A percentile compares a stretch with the other conserved stretches of the same genome.
phyloP scores from a whole-genome alignment of 2,329 filamentous ascomycete genomes.

The Hypoxylon sp. region DNA sequence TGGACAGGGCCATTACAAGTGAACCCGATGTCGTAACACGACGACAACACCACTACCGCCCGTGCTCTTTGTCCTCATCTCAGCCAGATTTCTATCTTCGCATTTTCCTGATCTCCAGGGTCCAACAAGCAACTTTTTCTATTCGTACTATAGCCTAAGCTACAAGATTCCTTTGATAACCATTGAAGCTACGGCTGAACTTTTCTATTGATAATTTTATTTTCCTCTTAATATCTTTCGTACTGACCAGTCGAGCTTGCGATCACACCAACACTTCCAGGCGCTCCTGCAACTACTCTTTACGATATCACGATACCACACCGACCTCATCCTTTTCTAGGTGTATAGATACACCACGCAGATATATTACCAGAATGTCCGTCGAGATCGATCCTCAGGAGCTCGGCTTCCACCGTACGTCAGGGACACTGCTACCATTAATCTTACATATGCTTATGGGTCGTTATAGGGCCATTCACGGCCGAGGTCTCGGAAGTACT shows the following conservation, averaged over 20 bases:
- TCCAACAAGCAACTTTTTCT: conserved; percentile 26
- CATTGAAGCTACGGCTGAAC: conserved; percentile 12
- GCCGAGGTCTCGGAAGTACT: conserved; percentile 75
- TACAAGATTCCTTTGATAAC: conserved; percentile 15
- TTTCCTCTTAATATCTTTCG: conserved; percentile 11
- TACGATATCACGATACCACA: background rate
- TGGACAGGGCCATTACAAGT: conserved; percentile 32
- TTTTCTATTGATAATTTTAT: conserved; percentile 32
- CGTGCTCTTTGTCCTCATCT: conserved; percentile 40
- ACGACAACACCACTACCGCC: conserved; percentile 46
- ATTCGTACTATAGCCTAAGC: conserved; percentile 19
- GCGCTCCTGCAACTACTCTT: conserved; percentile 14
- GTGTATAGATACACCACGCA: conserved; percentile 32
- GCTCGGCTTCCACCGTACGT: conserved; percentile 92
- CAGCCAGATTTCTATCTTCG: conserved; percentile 43
- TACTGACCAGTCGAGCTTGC: conserved; percentile 24
- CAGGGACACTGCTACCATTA: conserved; percentile 32
- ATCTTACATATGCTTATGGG: conserved; percentile 42
- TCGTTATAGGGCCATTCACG: conserved; percentile 73
- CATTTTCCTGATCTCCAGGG: conserved; percentile 29
- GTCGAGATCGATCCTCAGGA: conserved; percentile 93
- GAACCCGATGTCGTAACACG: conserved; percentile 45
- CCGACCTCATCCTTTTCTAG: conserved; percentile 6
- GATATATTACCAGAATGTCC: conserved; percentile 76
- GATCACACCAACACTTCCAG: conserved; percentile 27